Base-by-base conservation (phyloP, 169 alveolate species). In the Haemoproteus tartakovskyi region DNA sequence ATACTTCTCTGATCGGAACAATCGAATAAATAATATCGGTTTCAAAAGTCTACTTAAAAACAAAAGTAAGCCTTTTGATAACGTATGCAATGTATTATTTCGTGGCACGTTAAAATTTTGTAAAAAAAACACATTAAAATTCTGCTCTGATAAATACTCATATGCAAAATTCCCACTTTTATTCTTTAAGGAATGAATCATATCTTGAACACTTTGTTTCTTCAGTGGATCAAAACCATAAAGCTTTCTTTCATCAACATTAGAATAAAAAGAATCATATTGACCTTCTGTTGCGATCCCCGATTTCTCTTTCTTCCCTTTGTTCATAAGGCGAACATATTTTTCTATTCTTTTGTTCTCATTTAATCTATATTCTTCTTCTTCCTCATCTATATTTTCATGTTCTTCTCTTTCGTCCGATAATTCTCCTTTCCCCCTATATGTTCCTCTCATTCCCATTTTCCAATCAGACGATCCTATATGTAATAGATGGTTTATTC, bases 111-210 rank as follows among this genome's bases (percentile, higher is more conserved):
- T 74, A 11, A 74, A 37, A 56, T 36, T 74, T 27, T 74, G 54
- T 60, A 74, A 74, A 74, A 74, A 74, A 5, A 74, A 21, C 2
- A 74, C 9, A 37, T 74, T 64, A 48, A 74, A 74, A 45, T 54
- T 74, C 59, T 74, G 54, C 38, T 74, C 59, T 36, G 84, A 57
- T 45, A 74, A 26, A 51, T 74, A 74, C 12, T 74, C 84, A 74
- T 48, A 74, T 30, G 84, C 84, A 33, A 74, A 74, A 47, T 56
- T 74, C 2, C 84, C 84, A 40, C 84, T 74, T 33, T 37, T 30
- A 57, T 74, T 74, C 40, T 41, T 74, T 19, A 57, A 74, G 4
- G 84, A 30, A 16, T 40, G 46, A 2, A 74, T 26, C n/a, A 74
- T 48, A 40, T 74, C 59, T 21, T 74, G 38, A 51, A 22, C 59